Conservation (phyloP, 441 rosid genomes). For the Viola pubescens region DNA sequence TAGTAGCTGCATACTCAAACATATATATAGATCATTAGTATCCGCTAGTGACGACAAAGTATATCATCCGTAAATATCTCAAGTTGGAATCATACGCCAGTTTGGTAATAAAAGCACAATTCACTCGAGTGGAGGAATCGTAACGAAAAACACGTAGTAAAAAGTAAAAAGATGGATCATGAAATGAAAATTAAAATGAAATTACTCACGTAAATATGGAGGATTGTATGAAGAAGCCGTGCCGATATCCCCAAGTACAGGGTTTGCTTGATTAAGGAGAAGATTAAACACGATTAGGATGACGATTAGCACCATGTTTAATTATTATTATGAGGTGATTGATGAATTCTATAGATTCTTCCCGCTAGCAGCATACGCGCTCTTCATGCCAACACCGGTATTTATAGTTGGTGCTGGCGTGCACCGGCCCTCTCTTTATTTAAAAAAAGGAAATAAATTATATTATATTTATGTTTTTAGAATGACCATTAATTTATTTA, state of each 20-base stretch:
- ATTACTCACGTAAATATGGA: slow-evolving; percentile 41
- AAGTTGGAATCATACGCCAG: not conserved
- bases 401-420: no score
- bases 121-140: not conserved
- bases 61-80: not conserved
- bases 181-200: not conserved
- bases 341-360: not conserved
- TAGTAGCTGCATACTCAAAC: slow-evolving; percentile 28
- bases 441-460: no score
- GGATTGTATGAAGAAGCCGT: slow-evolving; percentile 39
- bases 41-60: not conserved
- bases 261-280: slow-evolving; percentile 4
- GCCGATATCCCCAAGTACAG: slow-evolving; percentile 32
- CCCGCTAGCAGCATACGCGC: not conserved
- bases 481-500: no score
- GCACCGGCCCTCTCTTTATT: no score
- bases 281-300: slow-evolving; percentile 4
- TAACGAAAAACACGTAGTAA: not conserved
- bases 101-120: no score
- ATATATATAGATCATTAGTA: not conserved
- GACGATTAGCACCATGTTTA: slow-evolving; percentile 1
- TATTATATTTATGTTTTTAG: not conserved
- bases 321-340: not conserved
- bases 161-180: no score
- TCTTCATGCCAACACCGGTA: not conserved